Conservation (phyloP, 2,329 filamentous ascomycete genomes). For the Blastomyces parvus region DNA sequence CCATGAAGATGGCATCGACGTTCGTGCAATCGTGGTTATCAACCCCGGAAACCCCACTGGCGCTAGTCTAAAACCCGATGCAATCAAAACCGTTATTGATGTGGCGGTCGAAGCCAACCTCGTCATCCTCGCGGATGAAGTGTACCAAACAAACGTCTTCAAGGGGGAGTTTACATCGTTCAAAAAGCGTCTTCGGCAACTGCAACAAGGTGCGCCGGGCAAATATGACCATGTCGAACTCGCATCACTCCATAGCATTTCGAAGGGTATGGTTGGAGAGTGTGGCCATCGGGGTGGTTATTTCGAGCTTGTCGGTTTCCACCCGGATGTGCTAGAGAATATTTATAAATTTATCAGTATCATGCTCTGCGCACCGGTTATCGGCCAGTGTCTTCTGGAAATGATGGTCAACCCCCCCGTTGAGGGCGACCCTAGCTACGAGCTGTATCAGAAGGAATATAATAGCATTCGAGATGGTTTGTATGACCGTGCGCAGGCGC, state of each 20-base stretch:
- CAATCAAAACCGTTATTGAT: slow-evolving; percentile 76
- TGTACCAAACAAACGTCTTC: slow-evolving; percentile 99
- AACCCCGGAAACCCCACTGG: slow-evolving; percentile 98
- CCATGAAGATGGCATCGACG: slow-evolving; percentile 66
- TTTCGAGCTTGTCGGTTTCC: slow-evolving; percentile 90
- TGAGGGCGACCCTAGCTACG: slow-evolving; percentile 71
- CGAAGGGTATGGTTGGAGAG: slow-evolving; percentile 98
- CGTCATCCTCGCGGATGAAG: slow-evolving; percentile 89
- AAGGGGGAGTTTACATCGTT: slow-evolving; percentile 89
- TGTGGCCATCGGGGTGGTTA: slow-evolving; percentile 96
- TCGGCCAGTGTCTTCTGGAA: slow-evolving; percentile 93
- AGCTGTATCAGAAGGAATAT: slow-evolving; percentile 78
- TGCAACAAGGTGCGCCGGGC: slow-evolving; percentile 64
- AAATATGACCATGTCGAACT: slow-evolving; percentile 81
- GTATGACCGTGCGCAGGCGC: slow-evolving; percentile 66
- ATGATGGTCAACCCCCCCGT: slow-evolving; percentile 94
- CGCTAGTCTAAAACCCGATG: slow-evolving; percentile 66
- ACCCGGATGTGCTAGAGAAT: slow-evolving; percentile 73
- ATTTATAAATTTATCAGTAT: slow-evolving; percentile 99
- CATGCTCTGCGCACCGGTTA: slow-evolving; percentile 87
- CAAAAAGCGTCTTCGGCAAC: slow-evolving; percentile 71
- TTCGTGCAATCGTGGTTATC: slow-evolving; percentile 90
- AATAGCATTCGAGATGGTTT: slow-evolving; percentile 70
- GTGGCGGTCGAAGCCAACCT: slow-evolving; percentile 77
- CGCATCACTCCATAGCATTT: slow-evolving; percentile 82